These are phyloP conservation scores for Terfezia claveryi DNA, from an alignment of 495 filamentous ascomycete genomes.

Conservation along the genomic window DNA sequence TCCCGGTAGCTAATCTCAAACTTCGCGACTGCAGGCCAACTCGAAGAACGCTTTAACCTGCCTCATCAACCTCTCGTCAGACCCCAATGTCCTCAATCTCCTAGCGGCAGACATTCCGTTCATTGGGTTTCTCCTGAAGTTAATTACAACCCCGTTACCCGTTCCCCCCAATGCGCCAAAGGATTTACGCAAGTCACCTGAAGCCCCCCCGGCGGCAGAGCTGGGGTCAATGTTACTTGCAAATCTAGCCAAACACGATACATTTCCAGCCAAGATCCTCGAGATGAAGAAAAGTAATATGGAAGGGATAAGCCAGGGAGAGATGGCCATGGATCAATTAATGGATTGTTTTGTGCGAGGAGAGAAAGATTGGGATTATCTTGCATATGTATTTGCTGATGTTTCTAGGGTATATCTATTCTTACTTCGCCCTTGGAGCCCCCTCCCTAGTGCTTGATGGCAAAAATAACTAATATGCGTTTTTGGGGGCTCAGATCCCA, in stretches of 20 bases:
- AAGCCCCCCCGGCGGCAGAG: constrained; percentile 53
- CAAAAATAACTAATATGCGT: no score
- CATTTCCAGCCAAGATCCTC: constrained; percentile 25
- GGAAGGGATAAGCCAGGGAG: constrained; percentile 39
- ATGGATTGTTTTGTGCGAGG: constrained; percentile 92
- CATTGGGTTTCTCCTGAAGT: constrained; percentile 47
- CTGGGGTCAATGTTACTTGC: constrained; percentile 77
- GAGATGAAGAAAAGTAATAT: constrained; percentile 37
- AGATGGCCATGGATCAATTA: constrained; percentile 63
- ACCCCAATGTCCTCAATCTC: no score
- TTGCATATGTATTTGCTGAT: constrained; percentile 85
- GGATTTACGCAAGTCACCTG: constrained; percentile 19
- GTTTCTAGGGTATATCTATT: constrained; percentile 40
- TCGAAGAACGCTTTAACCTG: constrained; percentile 84
- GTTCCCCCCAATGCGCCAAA: constrained; percentile 24
- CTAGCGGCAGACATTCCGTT: constrained; percentile 56
- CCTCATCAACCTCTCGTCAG: constrained; percentile 42
- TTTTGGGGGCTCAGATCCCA: constrained; percentile 8
- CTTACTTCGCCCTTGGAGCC: no score
- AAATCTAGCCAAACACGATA: constrained; percentile 64
- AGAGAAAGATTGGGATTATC: constrained; percentile 70
- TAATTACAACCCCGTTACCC: constrained; percentile 53
- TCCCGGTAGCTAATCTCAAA: no score
- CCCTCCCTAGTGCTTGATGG: no score
- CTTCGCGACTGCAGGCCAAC: constrained; percentile 36